Evolutionary conservation across 148 eudicot species (phyloP).

Genomic region (Nepenthes gracilis): DNA sequence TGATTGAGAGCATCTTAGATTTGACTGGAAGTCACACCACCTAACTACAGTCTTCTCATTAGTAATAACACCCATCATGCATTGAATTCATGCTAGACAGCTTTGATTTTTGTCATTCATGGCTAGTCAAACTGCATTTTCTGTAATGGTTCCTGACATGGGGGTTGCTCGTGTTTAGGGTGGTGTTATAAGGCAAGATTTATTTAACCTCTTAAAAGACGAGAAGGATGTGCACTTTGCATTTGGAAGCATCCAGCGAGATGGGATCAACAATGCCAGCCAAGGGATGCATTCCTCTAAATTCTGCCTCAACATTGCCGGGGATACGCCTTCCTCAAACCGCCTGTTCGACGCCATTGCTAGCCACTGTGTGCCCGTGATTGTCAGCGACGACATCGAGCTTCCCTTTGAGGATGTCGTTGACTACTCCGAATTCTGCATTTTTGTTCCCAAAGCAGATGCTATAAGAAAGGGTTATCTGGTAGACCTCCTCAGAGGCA

Average conservation of each 20-base stretch:
- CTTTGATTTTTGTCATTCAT: too few species aligned
- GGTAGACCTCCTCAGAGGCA: conserved; percentile 52
- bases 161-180: conserved; percentile 40
- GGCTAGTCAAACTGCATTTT: too few species aligned
- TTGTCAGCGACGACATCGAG: conserved; percentile 86
- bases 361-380: conserved; percentile 92
- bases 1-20: too few species aligned
- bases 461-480: conserved; percentile 62
- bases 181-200: conserved; percentile 74
- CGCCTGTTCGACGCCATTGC: conserved; percentile 93
- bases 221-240: conserved; percentile 86
- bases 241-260: conserved; percentile 66
- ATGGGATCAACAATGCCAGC: conserved; percentile 54
- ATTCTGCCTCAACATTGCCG: conserved; percentile 94
- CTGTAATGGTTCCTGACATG: conserved; percentile 2
- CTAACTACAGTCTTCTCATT: too few species aligned
- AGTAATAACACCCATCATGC: background rate
- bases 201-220: conserved; percentile 59
- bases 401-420: conserved; percentile 84
- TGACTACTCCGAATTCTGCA: conserved; percentile 77
- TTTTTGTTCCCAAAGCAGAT: conserved; percentile 65
- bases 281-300: conserved; percentile 85
- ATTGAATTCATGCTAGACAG: background rate
- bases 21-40: too few species aligned
- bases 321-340: conserved; percentile 94